Base-by-base conservation (phyloP, 2,329 filamentous ascomycete genomes). In the Nothophaeocryptopus gaeumannii region DNA sequence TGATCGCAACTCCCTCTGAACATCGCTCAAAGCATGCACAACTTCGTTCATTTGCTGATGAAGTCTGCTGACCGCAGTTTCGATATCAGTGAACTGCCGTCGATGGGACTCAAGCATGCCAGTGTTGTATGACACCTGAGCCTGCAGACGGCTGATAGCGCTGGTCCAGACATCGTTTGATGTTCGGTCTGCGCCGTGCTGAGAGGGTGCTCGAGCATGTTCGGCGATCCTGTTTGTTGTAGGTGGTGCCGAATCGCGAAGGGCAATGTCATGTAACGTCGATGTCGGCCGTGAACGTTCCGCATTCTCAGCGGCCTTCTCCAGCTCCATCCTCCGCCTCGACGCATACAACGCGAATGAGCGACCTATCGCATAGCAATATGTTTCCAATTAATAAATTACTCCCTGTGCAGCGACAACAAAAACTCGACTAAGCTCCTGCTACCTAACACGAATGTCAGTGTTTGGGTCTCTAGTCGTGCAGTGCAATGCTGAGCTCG, bases 81-180 rank as follows among this genome's bases (percentile, higher is more conserved):
- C 70, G 46, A 77, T 59, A 11, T 68, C 66, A 14, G 65, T 62
- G n/a, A 75, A 65, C 42, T 74, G 70, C 15, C 64, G 67, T 26
- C 71, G 67, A 47, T 75, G 65, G 16, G 60, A 65, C 26, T 72
- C 67, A 33, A 72, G 64, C 55, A 68, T 65, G 44, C 61, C 66
- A 40, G 72, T 73, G 58, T 76, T 75, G 55, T 72, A 70, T 9
- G 73, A 71, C 26, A 75, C 70, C 54, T 77, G 74, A n/a, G 71
- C 71, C 56, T 77, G 74, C 36, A 77, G 59, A 11, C 73, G 71
- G 35, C 70, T 54, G 34, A 76, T 67, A 40, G 71, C 71, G 51
- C 73, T 71, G 34, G 62, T 55, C 66, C 65, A 68, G 33, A 61
- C 56, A 46, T 67, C 64, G 45, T 51, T 56, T 13, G 59, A 45